phyloP scores from a whole-genome alignment of 192 early-diverging fungal genomes.

The Rhizoclosmatium sp. region DNA sequence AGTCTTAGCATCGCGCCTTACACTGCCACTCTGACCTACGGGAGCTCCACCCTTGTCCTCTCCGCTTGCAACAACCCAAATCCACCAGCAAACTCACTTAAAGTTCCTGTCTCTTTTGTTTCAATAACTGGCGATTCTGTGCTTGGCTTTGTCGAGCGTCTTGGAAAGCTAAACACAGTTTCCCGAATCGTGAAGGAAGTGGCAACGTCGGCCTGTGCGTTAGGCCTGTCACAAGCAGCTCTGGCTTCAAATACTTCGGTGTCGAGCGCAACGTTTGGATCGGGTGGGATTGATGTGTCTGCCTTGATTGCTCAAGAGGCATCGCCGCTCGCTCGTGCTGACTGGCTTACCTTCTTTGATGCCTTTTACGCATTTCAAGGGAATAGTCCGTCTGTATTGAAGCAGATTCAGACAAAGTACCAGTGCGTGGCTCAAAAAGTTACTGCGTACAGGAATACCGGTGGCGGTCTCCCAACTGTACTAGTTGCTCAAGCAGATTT shows the following conservation, averaged over 20 bases:
- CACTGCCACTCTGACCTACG: neutral
- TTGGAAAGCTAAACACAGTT: neutral
- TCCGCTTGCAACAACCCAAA: neutral
- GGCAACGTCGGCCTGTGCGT: neutral
- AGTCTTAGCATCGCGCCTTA: constrained; percentile 1
- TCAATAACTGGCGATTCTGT: neutral
- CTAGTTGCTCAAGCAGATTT: neutral
- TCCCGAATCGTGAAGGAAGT: neutral
- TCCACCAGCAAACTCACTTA: neutral
- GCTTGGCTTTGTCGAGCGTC: constrained; percentile 10
- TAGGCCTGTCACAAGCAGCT: neutral
- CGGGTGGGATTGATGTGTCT: neutral
- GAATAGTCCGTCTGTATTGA: neutral
- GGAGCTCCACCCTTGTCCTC: neutral
- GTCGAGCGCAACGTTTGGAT: constrained; percentile 1
- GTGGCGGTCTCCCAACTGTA: constrained; percentile 16
- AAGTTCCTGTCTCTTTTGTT: constrained; percentile 19
- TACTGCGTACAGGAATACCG: constrained; percentile 38
- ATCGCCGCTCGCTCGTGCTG: constrained; percentile 22
- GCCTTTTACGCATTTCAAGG: constrained; percentile 12
- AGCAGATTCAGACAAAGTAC: neutral
- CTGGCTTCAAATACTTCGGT: neutral
- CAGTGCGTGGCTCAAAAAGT: constrained; percentile 16
- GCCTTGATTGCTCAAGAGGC: neutral
- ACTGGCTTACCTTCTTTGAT: constrained; percentile 36